Percentiles rank a stretch among this genome's conserved stretches.
Evolutionary conservation across 2,329 filamentous ascomycete genomes (phyloP).

Genomic region (Tolypocladium tropicale): DNA sequence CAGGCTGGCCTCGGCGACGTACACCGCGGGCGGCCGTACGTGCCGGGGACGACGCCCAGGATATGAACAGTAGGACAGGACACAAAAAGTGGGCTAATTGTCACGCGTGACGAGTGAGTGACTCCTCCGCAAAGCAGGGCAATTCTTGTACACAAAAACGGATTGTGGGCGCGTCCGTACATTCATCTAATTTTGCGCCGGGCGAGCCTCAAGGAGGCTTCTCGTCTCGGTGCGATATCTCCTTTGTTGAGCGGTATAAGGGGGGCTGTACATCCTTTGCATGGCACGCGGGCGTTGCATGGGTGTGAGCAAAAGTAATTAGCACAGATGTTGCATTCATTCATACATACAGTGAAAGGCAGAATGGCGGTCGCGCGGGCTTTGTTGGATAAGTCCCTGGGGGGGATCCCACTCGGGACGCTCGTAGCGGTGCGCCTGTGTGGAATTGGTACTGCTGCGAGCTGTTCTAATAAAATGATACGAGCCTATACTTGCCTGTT

Average conservation of each 20-base stretch:
- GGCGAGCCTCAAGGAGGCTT: background rate
- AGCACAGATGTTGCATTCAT: too few relatives aligned
- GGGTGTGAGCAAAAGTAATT: background rate
- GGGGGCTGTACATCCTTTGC: background rate
- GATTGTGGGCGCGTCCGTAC: background rate
- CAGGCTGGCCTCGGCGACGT: conserved; percentile 32
- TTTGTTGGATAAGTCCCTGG: too few relatives aligned
- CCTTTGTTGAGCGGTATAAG: background rate
- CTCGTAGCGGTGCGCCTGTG: too few relatives aligned
- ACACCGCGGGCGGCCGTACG: conserved; percentile 29
- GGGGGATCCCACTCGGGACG: too few relatives aligned
- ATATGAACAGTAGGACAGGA: conserved; percentile 10
- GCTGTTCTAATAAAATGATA: too few relatives aligned
- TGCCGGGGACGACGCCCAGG: conserved; percentile 25
- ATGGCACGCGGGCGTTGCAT: background rate
- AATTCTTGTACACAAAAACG: background rate
- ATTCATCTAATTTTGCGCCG: background rate
- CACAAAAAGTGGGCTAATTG: too few relatives aligned
- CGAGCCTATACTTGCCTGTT: too few relatives aligned
- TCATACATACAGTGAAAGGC: too few relatives aligned
- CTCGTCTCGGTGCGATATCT: background rate
- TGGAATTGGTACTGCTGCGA: too few relatives aligned
- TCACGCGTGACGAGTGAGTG: too few relatives aligned
- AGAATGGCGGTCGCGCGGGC: too few relatives aligned
- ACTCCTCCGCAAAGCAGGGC: too few relatives aligned